A percentile compares a stretch with the other conserved stretches of the same genome.
Conservation (phyloP, 1,284 basidiomycete genomes). For the Boletellus deceptivus region DNA sequence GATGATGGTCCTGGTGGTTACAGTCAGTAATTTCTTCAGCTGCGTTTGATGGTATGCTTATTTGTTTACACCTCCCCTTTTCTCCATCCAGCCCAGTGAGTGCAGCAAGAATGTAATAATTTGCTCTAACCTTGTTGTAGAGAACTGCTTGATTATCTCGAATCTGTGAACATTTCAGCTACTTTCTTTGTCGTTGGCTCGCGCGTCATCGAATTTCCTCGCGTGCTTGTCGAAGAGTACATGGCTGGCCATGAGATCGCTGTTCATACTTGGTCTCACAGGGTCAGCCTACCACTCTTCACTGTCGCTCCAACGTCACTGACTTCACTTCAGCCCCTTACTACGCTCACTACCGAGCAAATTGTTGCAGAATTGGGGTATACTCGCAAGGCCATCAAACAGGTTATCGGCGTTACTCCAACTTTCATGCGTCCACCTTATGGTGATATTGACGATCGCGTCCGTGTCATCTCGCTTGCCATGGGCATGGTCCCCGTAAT, state of each 20-base stretch:
- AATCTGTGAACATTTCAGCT: constrained; percentile 62
- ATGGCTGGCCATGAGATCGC: constrained; percentile 81
- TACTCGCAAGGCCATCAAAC: constrained; percentile 83
- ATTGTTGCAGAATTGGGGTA: constrained; percentile 93
- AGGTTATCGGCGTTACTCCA: constrained; percentile 76
- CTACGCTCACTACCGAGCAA: constrained; percentile 80
- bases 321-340: constrained; percentile 55
- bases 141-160: constrained; percentile 68
- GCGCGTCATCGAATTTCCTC: constrained; percentile 78
- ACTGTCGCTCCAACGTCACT: neutral
- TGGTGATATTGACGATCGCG: constrained; percentile 79
- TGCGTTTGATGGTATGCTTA: constrained; percentile 4
- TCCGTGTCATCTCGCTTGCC: constrained; percentile 78
- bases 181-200: constrained; percentile 96
- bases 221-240: constrained; percentile 80
- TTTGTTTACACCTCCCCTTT: neutral
- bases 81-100: constrained; percentile 45
- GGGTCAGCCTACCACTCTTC: constrained; percentile 34
- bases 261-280: constrained; percentile 79
- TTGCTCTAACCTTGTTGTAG: constrained; percentile 33
- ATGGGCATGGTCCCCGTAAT: constrained; percentile 83
- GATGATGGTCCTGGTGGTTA: constrained; percentile 85
- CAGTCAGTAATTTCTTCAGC: constrained; percentile 47
- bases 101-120: constrained; percentile 21
- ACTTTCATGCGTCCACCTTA: constrained; percentile 64